Percentiles rank a stretch among this genome's conserved stretches.
These are phyloP conservation scores for Periconia sp. DNA, from an alignment of 2,329 filamentous ascomycete genomes.

Conservation along the genomic window DNA sequence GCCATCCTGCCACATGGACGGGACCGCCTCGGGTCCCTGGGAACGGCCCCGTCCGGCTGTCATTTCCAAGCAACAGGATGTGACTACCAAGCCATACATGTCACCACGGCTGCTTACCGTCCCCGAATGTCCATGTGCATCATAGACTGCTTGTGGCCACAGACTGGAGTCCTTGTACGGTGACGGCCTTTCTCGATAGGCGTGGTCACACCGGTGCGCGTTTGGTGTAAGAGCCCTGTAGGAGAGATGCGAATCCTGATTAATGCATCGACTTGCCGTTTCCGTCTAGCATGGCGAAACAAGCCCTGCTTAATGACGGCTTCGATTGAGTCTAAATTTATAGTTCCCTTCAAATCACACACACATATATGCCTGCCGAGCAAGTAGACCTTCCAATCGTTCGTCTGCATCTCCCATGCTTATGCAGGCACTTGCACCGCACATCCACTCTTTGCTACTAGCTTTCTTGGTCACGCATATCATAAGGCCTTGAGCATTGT, in stretches of 20 bases:
- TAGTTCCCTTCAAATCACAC: slow-evolving; percentile 37
- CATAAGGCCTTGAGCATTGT: background rate
- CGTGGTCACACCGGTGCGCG: slow-evolving; percentile 26
- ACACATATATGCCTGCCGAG: slow-evolving; percentile 30
- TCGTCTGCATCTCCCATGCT: slow-evolving; percentile 19
- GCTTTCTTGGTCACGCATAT: slow-evolving; percentile 2
- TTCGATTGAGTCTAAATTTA: slow-evolving; percentile 35
- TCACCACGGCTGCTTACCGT: slow-evolving; percentile 33
- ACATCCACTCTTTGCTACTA: slow-evolving; percentile 14
- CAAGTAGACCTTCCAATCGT: slow-evolving; percentile 31
- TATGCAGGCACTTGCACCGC: slow-evolving; percentile 13
- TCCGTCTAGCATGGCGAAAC: slow-evolving; percentile 30
- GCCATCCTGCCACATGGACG: slow-evolving; percentile 22
- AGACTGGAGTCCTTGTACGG: slow-evolving; percentile 28
- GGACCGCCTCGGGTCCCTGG: slow-evolving; percentile 29
- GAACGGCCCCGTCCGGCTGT: slow-evolving; percentile 21
- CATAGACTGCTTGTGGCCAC: slow-evolving; percentile 32
- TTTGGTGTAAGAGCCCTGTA: slow-evolving; percentile 28
- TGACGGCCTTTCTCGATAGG: slow-evolving; percentile 20
- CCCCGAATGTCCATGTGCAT: slow-evolving; percentile 28
- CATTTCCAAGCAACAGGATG: slow-evolving; percentile 27
- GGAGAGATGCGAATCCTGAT: slow-evolving; percentile 27
- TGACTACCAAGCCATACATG: slow-evolving; percentile 4
- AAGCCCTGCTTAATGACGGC: slow-evolving; percentile 34
- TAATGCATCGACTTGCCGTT: slow-evolving; percentile 35